Evolutionary conservation across 78 protist species (phyloP), one percentile per base, ranked within the genome.

Genomic region (Dictyostelium purpureum): DNA sequence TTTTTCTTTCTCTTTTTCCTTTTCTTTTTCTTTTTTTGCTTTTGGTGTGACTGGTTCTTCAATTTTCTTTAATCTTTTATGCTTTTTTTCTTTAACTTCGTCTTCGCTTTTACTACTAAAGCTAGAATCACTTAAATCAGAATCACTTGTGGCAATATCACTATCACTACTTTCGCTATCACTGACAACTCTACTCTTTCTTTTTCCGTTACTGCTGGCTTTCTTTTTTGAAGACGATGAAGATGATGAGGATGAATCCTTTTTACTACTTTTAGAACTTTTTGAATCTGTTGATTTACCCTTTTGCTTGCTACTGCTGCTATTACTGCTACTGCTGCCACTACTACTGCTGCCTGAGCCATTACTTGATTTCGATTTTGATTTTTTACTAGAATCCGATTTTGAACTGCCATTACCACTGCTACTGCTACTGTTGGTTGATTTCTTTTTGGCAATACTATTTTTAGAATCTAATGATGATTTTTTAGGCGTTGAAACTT

Each of bases 31-130:
- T 43, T 63, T 52, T 65, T 4, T 14, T 57, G 45, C 28, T 57
- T 57, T 57, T 31, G 69, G 52, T 43, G 69, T 76, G 6, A 14
- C 49, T 51, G 42, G 71, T 24, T 81, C 89, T 28, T 51, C 56
- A 4, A 67, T 37, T 43, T 81, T 81, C 42, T 81, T 81, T 19
- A 81, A 56, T 40, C 89, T 73, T 26, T 81, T 81, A 47, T 81
- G 89, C 5, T 66, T 80, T 80, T 61, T 56, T 14, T 24, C 33
- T 31, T 31, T 52, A 37, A n/a, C 57, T 38, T 67, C 89, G 6
- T 49, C 66, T 40, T 81, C 88, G 43, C 88, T 79, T 31, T 21
- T 31, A 2, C 35, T 49, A 21, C 76, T 69, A 35, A 69, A 38
- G 51, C 40, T 52, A 16, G 56, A 40, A 40, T 69, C 56, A 69